Percentiles rank a stretch among this genome's conserved stretches.
phyloP scores from a whole-genome alignment of 306 rosid genomes.

The Albizia julibrissin region DNA sequence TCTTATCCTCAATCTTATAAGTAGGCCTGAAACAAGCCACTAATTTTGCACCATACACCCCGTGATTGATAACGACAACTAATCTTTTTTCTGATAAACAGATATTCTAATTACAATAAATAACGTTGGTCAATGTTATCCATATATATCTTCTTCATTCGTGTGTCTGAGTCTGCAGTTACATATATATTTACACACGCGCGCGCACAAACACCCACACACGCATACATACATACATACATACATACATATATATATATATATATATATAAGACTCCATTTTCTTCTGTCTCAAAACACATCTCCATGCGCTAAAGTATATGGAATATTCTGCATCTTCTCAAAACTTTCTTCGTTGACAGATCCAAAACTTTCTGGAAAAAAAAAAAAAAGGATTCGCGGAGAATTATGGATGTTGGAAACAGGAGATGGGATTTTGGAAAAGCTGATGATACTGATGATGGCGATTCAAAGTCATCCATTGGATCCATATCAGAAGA shows the following conservation, averaged over 20 bases:
- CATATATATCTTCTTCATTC: conserved; percentile 29
- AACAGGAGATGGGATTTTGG: conserved; percentile 32
- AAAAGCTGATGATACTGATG: conserved; percentile 31
- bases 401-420: conserved; percentile 25
- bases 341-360: conserved; percentile 3
- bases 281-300: not conserved
- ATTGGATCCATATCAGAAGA: conserved; percentile 46
- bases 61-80: conserved; percentile 49
- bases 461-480: conserved; percentile 38
- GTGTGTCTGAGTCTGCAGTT: not conserved
- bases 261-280: not conserved
- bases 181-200: not conserved
- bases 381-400: conserved; percentile 29
- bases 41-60: conserved; percentile 50
- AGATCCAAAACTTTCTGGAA: not conserved
- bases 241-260: conserved; percentile 6
- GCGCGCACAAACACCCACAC: too few species aligned
- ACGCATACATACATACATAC: not conserved
- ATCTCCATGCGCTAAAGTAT: not conserved
- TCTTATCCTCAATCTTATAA: conserved; percentile 61
- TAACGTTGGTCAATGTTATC: conserved; percentile 43
- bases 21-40: conserved; percentile 38
- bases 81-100: conserved; percentile 30
- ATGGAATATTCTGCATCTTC: not conserved
- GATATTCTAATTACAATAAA: not conserved